phyloP scores from a whole-genome alignment of 2,329 filamentous ascomycete genomes.

The Hypoxylon sp. region DNA sequence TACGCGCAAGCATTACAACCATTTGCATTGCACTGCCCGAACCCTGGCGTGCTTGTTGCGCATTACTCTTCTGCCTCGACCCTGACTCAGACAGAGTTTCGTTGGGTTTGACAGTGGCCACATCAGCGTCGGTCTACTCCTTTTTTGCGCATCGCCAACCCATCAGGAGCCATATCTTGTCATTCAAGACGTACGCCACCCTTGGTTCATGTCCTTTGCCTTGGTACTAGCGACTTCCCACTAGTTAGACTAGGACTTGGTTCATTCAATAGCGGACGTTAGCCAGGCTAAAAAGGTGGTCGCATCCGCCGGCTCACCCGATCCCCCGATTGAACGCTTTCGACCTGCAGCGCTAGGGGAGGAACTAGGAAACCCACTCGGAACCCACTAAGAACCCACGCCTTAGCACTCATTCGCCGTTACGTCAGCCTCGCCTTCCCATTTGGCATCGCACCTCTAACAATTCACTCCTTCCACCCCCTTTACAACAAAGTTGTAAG shows the following conservation, averaged over 20 bases:
- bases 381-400: constrained; percentile 2
- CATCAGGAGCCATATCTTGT: constrained; percentile 41
- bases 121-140: constrained; percentile 53
- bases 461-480: constrained; percentile 40
- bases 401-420: constrained; percentile 38
- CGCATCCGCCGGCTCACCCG: constrained; percentile 41
- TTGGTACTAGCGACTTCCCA: constrained; percentile 34
- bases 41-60: constrained; percentile 42
- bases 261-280: constrained; percentile 31
- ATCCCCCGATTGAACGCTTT: constrained; percentile 40
- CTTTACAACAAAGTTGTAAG: constrained; percentile 33
- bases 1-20: constrained; percentile 39
- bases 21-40: constrained; percentile 38
- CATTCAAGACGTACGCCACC: constrained; percentile 37
- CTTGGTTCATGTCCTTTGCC: constrained; percentile 34
- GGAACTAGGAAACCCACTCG: constrained; percentile 21
- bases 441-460: constrained; percentile 50
- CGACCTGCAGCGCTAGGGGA: constrained; percentile 37
- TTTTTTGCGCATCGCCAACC: constrained; percentile 48
- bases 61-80: constrained; percentile 47
- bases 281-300: constrained; percentile 43
- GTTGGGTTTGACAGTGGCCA: constrained; percentile 56
- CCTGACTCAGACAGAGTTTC: constrained; percentile 56
- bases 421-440: constrained; percentile 55
- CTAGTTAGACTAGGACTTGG: constrained; percentile 34